Evolutionary conservation across 768 basidiomycete genomes (phyloP).

Genomic region (Melanogaster broomeanus): DNA sequence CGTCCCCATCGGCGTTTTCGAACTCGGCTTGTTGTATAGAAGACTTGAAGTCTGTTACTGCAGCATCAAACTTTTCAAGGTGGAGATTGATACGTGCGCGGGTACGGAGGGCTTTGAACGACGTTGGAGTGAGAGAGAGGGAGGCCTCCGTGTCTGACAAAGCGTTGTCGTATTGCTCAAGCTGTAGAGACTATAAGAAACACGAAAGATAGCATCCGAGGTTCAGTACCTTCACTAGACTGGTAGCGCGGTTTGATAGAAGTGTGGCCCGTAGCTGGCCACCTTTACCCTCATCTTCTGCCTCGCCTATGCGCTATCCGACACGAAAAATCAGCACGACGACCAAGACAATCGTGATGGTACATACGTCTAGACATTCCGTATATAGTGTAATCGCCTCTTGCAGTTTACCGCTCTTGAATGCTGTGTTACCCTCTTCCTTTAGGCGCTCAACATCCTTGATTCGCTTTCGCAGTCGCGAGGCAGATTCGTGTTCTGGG

Average conservation of each 20-base stretch:
- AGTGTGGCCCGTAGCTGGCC: constrained; percentile 81
- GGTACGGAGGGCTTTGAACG: constrained; percentile 87
- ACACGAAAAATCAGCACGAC: not conserved
- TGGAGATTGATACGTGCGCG: constrained; percentile 78
- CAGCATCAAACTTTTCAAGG: constrained; percentile 71
- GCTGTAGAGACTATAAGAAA: constrained; percentile 38
- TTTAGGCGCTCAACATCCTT: constrained; percentile 82
- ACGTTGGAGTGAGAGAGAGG: constrained; percentile 57
- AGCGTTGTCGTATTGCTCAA: constrained; percentile 66
- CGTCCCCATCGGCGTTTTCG: constrained; percentile 66
- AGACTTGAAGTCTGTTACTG: constrained; percentile 76
- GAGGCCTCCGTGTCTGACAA: constrained; percentile 71
- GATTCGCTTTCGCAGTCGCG: constrained; percentile 72
- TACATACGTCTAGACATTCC: constrained; percentile 66
- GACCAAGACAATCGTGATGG: not conserved
- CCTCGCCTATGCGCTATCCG: constrained; percentile 62
- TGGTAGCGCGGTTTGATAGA: constrained; percentile 82
- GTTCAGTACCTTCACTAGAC: constrained; percentile 63
- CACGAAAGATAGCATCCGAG: not conserved
- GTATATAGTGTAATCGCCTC: constrained; percentile 72
- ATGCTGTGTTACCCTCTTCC: constrained; percentile 80
- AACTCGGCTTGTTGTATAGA: constrained; percentile 71
- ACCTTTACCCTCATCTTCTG: constrained; percentile 72
- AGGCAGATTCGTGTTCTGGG: constrained; percentile 72
- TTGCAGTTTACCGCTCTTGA: constrained; percentile 58